These are phyloP conservation scores for Clavispora phyllophila DNA, from an alignment of 805 yeast genomes.

Conservation along the genomic window DNA sequence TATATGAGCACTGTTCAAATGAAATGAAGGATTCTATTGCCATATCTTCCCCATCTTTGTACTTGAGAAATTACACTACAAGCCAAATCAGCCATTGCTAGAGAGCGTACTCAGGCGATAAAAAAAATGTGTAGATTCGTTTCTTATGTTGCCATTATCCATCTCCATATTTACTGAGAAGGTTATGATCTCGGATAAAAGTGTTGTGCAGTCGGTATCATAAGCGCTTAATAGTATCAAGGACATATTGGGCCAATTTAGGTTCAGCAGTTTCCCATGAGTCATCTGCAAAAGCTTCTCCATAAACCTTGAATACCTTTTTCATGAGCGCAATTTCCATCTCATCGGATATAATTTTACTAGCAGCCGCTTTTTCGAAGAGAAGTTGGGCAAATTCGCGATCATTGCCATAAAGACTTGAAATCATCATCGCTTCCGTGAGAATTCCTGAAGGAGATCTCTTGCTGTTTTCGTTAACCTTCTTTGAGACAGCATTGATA, in stretches of 20 bases:
- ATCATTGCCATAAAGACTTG: constrained; percentile 41
- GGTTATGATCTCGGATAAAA: neutral
- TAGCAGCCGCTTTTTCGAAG: constrained; percentile 42
- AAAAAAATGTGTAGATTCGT: too few species aligned
- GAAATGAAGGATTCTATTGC: too few species aligned
- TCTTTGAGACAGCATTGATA: constrained; percentile 32
- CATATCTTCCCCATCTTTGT: too few species aligned
- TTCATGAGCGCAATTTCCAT: constrained; percentile 39
- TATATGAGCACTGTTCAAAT: too few species aligned
- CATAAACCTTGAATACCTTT: constrained; percentile 42
- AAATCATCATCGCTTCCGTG: constrained; percentile 44
- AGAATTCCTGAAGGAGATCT: constrained; percentile 41
- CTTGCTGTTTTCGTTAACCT: constrained; percentile 21
- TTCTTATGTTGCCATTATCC: too few species aligned
- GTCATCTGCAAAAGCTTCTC: constrained; percentile 41
- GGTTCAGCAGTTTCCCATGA: constrained; percentile 28
- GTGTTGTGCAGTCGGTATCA: neutral
- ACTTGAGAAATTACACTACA: too few species aligned
- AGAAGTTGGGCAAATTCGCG: constrained; percentile 51
- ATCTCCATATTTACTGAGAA: too few species aligned
- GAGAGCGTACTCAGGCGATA: too few species aligned
- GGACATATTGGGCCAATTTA: constrained; percentile 27
- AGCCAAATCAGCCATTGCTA: too few species aligned
- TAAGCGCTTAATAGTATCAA: constrained; percentile 6
- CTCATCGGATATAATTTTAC: constrained; percentile 33